phyloP scores from a whole-genome alignment of 2,329 filamentous ascomycete species.

The Penicillium sp. region DNA sequence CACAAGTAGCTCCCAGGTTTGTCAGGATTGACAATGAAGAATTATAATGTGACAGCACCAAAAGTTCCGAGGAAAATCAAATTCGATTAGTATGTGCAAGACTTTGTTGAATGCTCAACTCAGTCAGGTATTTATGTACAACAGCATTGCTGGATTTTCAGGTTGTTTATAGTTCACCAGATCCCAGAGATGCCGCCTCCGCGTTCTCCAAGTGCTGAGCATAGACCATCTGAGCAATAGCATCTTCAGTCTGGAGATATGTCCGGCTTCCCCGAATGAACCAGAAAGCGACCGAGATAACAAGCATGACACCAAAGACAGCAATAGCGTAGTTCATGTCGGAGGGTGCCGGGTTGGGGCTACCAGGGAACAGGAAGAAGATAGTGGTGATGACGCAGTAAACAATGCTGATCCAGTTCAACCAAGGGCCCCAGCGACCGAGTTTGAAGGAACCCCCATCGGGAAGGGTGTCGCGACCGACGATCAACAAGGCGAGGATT shows the following conservation, averaged over 20 bases:
- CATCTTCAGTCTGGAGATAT: slow-evolving; percentile 36
- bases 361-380: slow-evolving; percentile 57
- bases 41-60: background rate
- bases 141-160: background rate
- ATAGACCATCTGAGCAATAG: slow-evolving; percentile 29
- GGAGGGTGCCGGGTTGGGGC: slow-evolving; percentile 46
- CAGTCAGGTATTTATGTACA: background rate
- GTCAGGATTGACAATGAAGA: background rate
- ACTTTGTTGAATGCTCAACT: background rate
- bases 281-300: slow-evolving; percentile 55
- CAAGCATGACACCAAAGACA: slow-evolving; percentile 58
- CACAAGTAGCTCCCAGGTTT: background rate
- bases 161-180: background rate
- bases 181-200: background rate
- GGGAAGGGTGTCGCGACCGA: slow-evolving; percentile 56
- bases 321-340: slow-evolving; percentile 62
- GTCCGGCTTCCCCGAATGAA: slow-evolving; percentile 48
- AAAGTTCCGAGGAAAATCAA: background rate
- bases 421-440: slow-evolving; percentile 46
- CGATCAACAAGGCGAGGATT: slow-evolving; percentile 50
- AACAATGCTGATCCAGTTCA: slow-evolving; percentile 53
- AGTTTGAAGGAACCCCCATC: slow-evolving; percentile 47
- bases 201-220: slow-evolving; percentile 28
- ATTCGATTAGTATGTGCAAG: background rate
- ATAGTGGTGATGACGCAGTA: slow-evolving; percentile 56